Base-by-base conservation (phyloP, 441 rosid genomes). In the Euphorbia corollata region DNA sequence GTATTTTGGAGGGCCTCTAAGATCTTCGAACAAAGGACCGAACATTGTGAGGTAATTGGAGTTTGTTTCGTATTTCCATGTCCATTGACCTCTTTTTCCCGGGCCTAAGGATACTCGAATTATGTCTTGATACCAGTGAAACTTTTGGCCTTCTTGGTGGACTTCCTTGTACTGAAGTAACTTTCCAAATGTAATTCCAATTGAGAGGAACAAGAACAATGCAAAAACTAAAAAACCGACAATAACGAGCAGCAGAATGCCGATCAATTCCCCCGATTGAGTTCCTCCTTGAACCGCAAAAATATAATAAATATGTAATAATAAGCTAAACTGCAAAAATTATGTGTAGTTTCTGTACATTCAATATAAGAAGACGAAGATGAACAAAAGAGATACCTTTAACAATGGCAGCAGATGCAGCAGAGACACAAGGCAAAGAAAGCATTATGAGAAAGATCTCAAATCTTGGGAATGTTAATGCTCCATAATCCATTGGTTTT, bases 1-100 rank as follows among this genome's bases (percentile, higher is more conserved):
- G 79, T 93, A 93, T 61, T 93, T 87, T 22, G 98, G 98, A n/a
- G 98, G 98, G 13, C 98, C 98, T 68, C 98, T 79, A 54, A 93
- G 79, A 72, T 93, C 98, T 78, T 90, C 95, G 61, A 90, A 93
- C 15, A 93, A 80, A 55, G 96, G 85, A 70, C 97, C 98, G 41
- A 86, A 69, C 73, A 68, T 81, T 60, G 73, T 77, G 34, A 81
- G 80, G 63, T 78, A 80, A 30, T 71, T 34, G 18, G 88, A 86
- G 18, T 73, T 73, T 3, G 81, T 50, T 72, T 78, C 74, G 71
- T 74, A 77, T 78, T 85, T 85, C 97, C 96, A 93, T 70, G 96
- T 84, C 97, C 99, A 91, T 55, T 93, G 99, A 43, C 99, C 97
- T 83, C 90, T 83, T 69, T 89, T 93, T 13, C 99, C 97, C 16